phyloP scores from a whole-genome alignment of 2,329 filamentous ascomycete species.

The Cladosporium austrohemisphaericum region DNA sequence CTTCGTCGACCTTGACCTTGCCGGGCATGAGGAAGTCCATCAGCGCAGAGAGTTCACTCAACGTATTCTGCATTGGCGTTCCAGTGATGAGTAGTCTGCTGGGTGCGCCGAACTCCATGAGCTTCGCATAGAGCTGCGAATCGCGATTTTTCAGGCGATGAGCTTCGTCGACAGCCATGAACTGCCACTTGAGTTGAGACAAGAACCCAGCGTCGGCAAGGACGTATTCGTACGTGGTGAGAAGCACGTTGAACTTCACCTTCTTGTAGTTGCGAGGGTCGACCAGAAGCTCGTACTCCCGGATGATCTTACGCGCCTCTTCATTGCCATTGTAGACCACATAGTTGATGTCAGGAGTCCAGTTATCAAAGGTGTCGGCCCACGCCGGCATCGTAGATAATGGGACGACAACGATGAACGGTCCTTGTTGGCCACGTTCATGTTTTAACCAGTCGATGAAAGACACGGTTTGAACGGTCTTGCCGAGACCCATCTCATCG shows the following conservation, averaged over 20 bases:
- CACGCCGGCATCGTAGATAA: slow-evolving; percentile 96
- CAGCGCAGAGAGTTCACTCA: slow-evolving; percentile 85
- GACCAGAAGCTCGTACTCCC: slow-evolving; percentile 82
- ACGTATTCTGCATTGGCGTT: slow-evolving; percentile 94
- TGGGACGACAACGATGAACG: slow-evolving; percentile 94
- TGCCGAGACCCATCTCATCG: slow-evolving; percentile 97
- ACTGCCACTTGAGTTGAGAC: slow-evolving; percentile 93
- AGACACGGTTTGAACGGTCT: slow-evolving; percentile 94
- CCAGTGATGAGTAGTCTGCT: slow-evolving; percentile 92
- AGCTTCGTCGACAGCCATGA: slow-evolving; percentile 91
- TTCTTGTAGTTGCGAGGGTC: slow-evolving; percentile 64
- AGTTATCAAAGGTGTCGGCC: slow-evolving; percentile 96
- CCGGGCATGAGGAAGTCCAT: slow-evolving; percentile 98
- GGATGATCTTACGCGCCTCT: slow-evolving; percentile 78
- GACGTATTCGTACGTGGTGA: slow-evolving; percentile 97
- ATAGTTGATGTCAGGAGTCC: slow-evolving; percentile 95
- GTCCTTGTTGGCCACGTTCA: slow-evolving; percentile 82
- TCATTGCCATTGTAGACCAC: slow-evolving; percentile 94
- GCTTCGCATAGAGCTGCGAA: slow-evolving; percentile 82
- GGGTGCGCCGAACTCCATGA: slow-evolving; percentile 81
- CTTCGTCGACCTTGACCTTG: slow-evolving; percentile 82
- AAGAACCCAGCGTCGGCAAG: slow-evolving; percentile 80
- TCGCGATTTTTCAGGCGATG: slow-evolving; percentile 96
- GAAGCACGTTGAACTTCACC: slow-evolving; percentile 93
- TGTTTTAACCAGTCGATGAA: slow-evolving; percentile 97